phyloP scores from a whole-genome alignment of 257 asterid genomes.

The Petunia secreta region DNA sequence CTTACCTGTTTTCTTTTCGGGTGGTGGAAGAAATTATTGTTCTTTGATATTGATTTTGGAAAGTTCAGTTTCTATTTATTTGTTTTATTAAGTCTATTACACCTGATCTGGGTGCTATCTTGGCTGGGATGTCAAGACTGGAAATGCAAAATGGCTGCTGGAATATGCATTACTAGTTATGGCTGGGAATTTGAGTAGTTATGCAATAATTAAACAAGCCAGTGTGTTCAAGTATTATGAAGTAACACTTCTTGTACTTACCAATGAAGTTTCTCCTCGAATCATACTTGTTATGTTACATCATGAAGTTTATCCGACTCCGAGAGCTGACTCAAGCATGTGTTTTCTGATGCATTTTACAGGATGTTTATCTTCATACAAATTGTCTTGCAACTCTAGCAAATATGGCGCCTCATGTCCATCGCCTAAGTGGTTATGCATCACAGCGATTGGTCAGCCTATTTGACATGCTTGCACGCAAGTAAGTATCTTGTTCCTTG shows the following conservation, averaged over 20 bases:
- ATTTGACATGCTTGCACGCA: slow-evolving; percentile 95
- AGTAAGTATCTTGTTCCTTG: slow-evolving; percentile 55
- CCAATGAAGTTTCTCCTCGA: background rate
- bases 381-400: slow-evolving; percentile 93
- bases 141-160: too few relatives aligned
- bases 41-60: too few relatives aligned
- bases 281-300: slow-evolving; percentile 4
- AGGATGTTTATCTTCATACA: slow-evolving; percentile 95
- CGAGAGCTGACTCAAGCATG: slow-evolving; percentile 8
- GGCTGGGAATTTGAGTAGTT: too few relatives aligned
- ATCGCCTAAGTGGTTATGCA: slow-evolving; percentile 88
- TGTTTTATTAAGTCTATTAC: too few relatives aligned
- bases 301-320: background rate
- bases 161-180: too few relatives aligned
- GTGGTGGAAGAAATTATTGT: too few relatives aligned
- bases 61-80: too few relatives aligned
- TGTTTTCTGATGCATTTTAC: slow-evolving; percentile 40
- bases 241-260: background rate
- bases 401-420: slow-evolving; percentile 92
- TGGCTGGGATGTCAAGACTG: too few relatives aligned
- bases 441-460: slow-evolving; percentile 97
- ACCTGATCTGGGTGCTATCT: too few relatives aligned
- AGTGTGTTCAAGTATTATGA: too few relatives aligned
- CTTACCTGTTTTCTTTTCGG: too few relatives aligned
- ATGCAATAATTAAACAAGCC: too few relatives aligned